Evolutionary conservation across 495 filamentous ascomycete species (phyloP), one percentile per base, ranked within the genome.

Genomic region (Choiromyces venosus): DNA sequence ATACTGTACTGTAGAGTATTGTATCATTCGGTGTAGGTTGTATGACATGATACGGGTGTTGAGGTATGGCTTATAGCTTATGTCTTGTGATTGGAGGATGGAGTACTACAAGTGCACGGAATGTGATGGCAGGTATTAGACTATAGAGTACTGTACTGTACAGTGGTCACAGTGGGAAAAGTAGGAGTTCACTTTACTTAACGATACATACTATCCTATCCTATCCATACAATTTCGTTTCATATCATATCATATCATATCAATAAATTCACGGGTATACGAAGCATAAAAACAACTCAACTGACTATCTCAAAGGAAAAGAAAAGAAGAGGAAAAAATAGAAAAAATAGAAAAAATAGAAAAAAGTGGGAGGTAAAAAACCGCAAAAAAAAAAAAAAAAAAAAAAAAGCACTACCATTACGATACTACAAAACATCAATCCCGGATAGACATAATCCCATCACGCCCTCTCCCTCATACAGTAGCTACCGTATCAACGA

Each of bases 381-480:
- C n/a, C n/a, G n/a, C n/a, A n/a, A n/a, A 25, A 7, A 8, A 3
- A 29, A 56, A 56, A 29, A 10, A 9, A 56, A 29, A 61, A 61
- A 61, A 29, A 16, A 56, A 61, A 61, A 61, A 4, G 10, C 52
- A 61, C 52, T 61, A 61, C 52, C 9, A 61, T 61, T 61, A 61
- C n/a, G n/a, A n/a, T n/a, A n/a, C 52, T 29, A 61, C 52, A 29
- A 61, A 61, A 16, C n/a, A 5, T 61, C 52, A 61, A 61, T 61
- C 52, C 52, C 52, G 19, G 52, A 61, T 61, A 61, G 52, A 61
- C 52, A 61, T n/a, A 14, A 29, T n/a, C n/a, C 52, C 52, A 61
- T 29, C 46, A 25, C 46, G 74, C 85, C 84, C 75, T 87, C 86
- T 65, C 83, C 81, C 66, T 81, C 29, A 44, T 39, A n/a, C 35